phyloP scores from a whole-genome alignment of 202 grass and related monocot genomes.

The Zizania palustris region DNA sequence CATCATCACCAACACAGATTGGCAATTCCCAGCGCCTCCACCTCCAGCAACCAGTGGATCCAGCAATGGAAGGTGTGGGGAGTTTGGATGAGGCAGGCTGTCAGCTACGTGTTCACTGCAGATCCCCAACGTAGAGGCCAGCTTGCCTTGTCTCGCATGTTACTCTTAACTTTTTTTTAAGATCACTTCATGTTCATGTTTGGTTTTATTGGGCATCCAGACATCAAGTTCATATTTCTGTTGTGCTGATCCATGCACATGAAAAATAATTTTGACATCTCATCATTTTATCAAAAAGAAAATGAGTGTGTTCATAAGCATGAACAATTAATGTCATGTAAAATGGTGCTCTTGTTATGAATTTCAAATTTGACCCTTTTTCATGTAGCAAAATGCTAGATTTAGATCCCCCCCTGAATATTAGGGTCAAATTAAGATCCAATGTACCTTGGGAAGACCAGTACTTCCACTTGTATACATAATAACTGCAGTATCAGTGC shows the following conservation, averaged over 20 bases:
- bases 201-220: no score
- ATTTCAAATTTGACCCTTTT: not conserved
- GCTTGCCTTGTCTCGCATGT: no score
- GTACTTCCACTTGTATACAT: constrained; percentile 98
- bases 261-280: no score
- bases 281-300: not conserved
- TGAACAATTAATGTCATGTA: not conserved
- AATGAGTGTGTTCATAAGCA: not conserved
- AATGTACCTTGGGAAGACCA: constrained; percentile 76
- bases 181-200: no score
- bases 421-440: not conserved
- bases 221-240: not conserved
- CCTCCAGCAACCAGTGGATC: no score
- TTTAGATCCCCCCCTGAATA: not conserved
- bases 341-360: not conserved
- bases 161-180: no score
- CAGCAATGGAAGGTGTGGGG: no score
- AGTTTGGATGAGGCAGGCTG: no score
- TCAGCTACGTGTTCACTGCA: no score
- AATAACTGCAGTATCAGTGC: constrained; percentile 72
- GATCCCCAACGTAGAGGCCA: no score
- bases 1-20: no score
- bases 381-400: not conserved
- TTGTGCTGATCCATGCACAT: not conserved
- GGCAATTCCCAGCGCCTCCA: no score